A percentile compares a stretch with the other conserved stretches of the same genome.
Evolutionary conservation across 2,329 filamentous ascomycete species (phyloP).

Genomic region (Metarhizium humberi): DNA sequence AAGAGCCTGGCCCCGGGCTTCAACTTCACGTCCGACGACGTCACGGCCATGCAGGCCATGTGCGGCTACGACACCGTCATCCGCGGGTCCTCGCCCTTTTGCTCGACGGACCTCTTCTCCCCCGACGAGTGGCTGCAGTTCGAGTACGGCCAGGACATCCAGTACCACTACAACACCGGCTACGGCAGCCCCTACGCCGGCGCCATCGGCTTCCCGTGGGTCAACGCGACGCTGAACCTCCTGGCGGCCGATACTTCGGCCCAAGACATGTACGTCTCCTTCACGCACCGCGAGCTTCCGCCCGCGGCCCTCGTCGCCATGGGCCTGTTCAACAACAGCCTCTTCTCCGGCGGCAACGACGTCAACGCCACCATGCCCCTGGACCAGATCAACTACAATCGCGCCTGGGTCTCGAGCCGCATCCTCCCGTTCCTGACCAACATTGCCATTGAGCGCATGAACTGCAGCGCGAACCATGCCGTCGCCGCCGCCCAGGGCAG

Average conservation of each 20-base stretch:
- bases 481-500: too few relatives aligned
- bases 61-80: conserved; percentile 60
- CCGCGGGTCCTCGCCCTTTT: conserved; percentile 51
- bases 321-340: conserved; percentile 61
- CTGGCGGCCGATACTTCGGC: conserved; percentile 28
- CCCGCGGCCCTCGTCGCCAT: conserved; percentile 58
- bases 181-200: conserved; percentile 52
- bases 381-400: conserved; percentile 50
- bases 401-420: conserved; percentile 54
- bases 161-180: conserved; percentile 57
- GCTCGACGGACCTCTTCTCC: conserved; percentile 47
- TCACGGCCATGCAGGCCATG: conserved; percentile 57
- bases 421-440: conserved; percentile 58
- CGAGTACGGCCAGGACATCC: conserved; percentile 55
- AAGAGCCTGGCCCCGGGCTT: conserved; percentile 44
- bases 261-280: conserved; percentile 57
- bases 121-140: conserved; percentile 57
- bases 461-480: conserved; percentile 30
- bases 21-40: conserved; percentile 53
- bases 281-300: conserved; percentile 60
- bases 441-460: conserved; percentile 55
- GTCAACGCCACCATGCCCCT: conserved; percentile 58
- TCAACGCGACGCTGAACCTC: conserved; percentile 49
- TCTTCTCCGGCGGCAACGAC: conserved; percentile 35
- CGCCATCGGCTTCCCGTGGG: conserved; percentile 55